Percentiles rank a stretch among this genome's conserved stretches.
Evolutionary conservation across 176 grass and related monocot species (phyloP).

Genomic region (Tillandsia fasciculata): DNA sequence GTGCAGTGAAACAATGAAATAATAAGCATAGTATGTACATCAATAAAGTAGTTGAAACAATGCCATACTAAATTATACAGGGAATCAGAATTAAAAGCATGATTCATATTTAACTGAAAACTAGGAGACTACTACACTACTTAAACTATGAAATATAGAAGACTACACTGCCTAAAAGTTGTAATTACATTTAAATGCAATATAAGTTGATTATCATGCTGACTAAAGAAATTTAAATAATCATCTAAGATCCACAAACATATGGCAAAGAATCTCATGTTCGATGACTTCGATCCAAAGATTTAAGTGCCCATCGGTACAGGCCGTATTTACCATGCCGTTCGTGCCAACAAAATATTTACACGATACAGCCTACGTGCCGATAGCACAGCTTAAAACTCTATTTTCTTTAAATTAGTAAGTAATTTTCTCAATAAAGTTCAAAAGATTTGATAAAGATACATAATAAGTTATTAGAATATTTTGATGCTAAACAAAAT

Average conservation of each 20-base stretch:
- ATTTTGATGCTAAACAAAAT: too few species aligned
- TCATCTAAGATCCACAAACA: constrained; percentile 14
- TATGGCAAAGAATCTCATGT: not conserved
- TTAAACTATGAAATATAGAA: not conserved
- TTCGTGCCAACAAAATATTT: too few species aligned
- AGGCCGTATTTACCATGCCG: not conserved
- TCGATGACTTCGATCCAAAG: too few species aligned
- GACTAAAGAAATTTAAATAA: constrained; percentile 3
- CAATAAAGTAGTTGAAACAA: not conserved
- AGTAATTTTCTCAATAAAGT: too few species aligned
- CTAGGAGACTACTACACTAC: not conserved
- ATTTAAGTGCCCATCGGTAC: too few species aligned
- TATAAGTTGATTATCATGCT: not conserved
- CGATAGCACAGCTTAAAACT: too few species aligned
- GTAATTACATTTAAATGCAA: not conserved
- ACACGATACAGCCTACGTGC: too few species aligned
- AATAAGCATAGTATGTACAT: not conserved
- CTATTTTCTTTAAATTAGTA: too few species aligned
- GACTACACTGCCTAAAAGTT: not conserved
- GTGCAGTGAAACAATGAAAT: not conserved
- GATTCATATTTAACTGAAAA: not conserved
- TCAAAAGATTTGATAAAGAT: too few species aligned
- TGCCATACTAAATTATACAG: too few species aligned
- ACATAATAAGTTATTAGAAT: too few species aligned
- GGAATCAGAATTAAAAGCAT: not conserved